Evolutionary conservation across 2,329 filamentous ascomycete genomes (phyloP).

Genomic region (Aspergillus eucalypticola): DNA sequence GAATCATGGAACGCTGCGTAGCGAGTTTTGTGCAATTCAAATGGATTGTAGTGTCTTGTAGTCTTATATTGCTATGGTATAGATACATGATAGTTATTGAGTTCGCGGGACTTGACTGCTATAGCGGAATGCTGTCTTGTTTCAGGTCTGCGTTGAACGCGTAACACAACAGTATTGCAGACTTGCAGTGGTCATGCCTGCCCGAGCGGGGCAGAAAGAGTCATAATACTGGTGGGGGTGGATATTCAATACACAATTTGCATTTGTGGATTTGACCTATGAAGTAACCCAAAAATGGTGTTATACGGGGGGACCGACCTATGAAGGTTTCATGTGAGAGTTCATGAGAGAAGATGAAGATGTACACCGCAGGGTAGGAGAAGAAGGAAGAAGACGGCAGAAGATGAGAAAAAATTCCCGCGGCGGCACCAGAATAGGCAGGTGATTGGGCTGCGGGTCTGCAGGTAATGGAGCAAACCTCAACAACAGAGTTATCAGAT

Average conservation of each 20-base stretch:
- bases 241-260: too few species aligned
- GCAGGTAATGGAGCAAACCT: neutral
- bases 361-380: neutral
- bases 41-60: too few species aligned
- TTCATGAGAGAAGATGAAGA: neutral
- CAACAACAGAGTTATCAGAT: constrained; percentile 17
- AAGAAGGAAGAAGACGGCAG: neutral
- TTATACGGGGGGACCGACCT: neutral
- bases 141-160: too few species aligned
- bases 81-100: too few species aligned
- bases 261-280: neutral
- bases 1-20: neutral
- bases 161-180: too few species aligned
- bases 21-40: too few species aligned
- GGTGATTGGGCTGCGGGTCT: constrained; percentile 7
- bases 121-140: too few species aligned
- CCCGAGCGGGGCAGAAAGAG: too few species aligned
- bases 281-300: neutral
- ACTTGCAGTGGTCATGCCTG: too few species aligned
- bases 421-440: neutral
- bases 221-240: too few species aligned
- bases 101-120: too few species aligned
- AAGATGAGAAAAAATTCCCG: neutral
- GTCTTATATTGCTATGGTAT: too few species aligned
- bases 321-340: neutral